phyloP scores from a whole-genome alignment of 2,329 filamentous ascomycete genomes.

The Teratosphaeria pseudoeucalypti region DNA sequence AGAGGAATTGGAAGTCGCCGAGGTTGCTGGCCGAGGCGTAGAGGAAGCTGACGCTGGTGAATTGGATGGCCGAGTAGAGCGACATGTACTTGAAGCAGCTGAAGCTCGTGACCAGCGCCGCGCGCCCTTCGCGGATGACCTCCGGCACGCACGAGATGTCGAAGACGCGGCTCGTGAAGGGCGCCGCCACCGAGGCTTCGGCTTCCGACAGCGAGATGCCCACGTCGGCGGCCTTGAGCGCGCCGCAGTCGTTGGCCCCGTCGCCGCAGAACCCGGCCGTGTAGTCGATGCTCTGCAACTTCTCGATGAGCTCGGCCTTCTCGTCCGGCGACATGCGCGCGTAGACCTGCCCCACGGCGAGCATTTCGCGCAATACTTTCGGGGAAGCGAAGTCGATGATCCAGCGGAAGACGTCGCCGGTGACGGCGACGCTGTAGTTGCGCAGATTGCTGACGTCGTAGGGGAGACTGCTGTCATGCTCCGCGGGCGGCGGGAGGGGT shows the following conservation, averaged over 20 bases:
- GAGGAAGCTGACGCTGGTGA: conserved; percentile 91
- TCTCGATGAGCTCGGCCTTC: conserved; percentile 95
- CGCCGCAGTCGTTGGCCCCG: conserved; percentile 94
- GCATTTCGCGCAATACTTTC: conserved; percentile 74
- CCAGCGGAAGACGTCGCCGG: conserved; percentile 93
- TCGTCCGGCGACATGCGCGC: conserved; percentile 98
- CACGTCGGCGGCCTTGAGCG: conserved; percentile 91
- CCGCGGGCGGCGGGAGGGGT: conserved; percentile 60
- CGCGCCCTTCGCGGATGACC: conserved; percentile 85
- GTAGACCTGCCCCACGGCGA: conserved; percentile 84
- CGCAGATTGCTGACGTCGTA: conserved; percentile 71
- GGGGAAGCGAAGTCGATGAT: conserved; percentile 80
- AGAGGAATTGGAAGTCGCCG: conserved; percentile 95
- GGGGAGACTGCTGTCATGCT: conserved; percentile 71
- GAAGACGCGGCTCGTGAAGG: conserved; percentile 90
- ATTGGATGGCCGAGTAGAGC: conserved; percentile 97
- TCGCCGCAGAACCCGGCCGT: conserved; percentile 94
- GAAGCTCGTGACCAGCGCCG: conserved; percentile 94
- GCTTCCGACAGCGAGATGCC: conserved; percentile 95
- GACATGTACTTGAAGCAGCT: conserved; percentile 99
- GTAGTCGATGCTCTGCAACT: conserved; percentile 91
- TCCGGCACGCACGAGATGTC: conserved; percentile 93
- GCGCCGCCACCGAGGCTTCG: conserved; percentile 94
- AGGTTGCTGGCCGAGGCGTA: conserved; percentile 90
- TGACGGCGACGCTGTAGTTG: conserved; percentile 83